Evolutionary conservation across 352 stramenopile species (phyloP), one percentile per base, ranked within the genome.

Genomic region (Globisporangium irregulare): DNA sequence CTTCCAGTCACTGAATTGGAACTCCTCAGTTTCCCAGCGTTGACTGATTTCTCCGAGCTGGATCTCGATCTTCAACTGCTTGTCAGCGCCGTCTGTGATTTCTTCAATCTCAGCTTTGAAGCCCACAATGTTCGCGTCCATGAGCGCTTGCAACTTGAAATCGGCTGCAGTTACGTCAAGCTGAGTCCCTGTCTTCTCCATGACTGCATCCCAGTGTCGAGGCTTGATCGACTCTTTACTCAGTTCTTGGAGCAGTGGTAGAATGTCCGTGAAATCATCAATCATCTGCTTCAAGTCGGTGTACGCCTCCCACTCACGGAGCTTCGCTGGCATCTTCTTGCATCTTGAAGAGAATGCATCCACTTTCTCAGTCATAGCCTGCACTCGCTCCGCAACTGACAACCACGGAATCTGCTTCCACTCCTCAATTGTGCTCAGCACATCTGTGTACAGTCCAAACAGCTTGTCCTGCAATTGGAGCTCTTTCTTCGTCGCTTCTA

Each of bases 401-500:
- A 95, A 75, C 97, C 97, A 99, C n/a, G 92, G 82, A 56, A 98
- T 97, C 55, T 97, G 87, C 74, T 99, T 99, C 96, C 96, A 99
- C 56, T 98, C 94, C 73, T 98, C 97, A 32, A 99, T 97, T 25
- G 95, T 98, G 58, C 92, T 91, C 48, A 99, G 87, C 9, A 99
- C 97, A 66, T 99, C 97, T 18, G 95, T 97, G 77, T 99, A 99
- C 50, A 99, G 74, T 8, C 95, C 94, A 78, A 98, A 99, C 1
- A 98, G 71, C 74, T 97, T 95, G 63, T 97, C 90, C 41, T 95
- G 94, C 29, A 99, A 78, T 53, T 97, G 84, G 0, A 99, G 82
- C 64, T 99, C 97, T 77, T 99, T 99, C 79, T 98, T 98, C 15
- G 95, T 99, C 72, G 95, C 94, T 59, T 98, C 93, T 25, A 99